Conservation (phyloP, 768 basidiomycete genomes). For the Amanita rimosa region DNA sequence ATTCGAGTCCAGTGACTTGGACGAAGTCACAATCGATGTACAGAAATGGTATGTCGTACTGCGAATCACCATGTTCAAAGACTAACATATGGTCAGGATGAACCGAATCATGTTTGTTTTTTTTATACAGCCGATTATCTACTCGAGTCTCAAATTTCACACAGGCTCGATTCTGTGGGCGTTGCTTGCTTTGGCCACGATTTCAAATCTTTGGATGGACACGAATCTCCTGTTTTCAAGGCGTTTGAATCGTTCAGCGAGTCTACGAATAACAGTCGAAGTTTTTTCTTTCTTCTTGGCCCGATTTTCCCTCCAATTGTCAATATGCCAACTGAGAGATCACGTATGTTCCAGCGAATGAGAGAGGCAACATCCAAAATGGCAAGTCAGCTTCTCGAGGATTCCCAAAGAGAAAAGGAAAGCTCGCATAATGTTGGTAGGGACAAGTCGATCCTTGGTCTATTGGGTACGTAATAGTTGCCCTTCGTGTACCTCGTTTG, state of each 20-base stretch:
- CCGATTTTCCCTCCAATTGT: slow-evolving; percentile 23
- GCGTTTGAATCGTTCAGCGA: slow-evolving; percentile 25
- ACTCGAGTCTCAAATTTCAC: neutral
- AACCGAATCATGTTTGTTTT: slow-evolving; percentile 28
- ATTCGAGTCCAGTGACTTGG: slow-evolving; percentile 17
- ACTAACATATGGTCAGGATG: slow-evolving; percentile 21
- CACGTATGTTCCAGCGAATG: slow-evolving; percentile 19
- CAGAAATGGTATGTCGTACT: slow-evolving; percentile 27
- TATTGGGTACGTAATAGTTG: slow-evolving; percentile 17
- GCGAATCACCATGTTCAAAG: neutral
- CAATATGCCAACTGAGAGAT: slow-evolving; percentile 23
- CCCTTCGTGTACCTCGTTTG: neutral
- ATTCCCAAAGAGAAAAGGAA: slow-evolving; percentile 22
- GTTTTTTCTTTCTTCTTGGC: slow-evolving; percentile 23
- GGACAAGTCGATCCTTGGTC: slow-evolving; percentile 30
- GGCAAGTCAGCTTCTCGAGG: slow-evolving; percentile 25
- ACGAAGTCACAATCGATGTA: slow-evolving; percentile 30
- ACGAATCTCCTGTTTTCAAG: slow-evolving; percentile 27
- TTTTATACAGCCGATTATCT: too few relatives aligned
- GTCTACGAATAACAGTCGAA: slow-evolving; percentile 11
- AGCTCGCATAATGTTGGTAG: slow-evolving; percentile 2
- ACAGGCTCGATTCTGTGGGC: slow-evolving; percentile 44
- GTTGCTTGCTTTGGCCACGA: slow-evolving; percentile 50
- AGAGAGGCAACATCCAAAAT: slow-evolving; percentile 24
- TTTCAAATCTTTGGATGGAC: slow-evolving; percentile 41